Percentiles rank a stretch among this genome's conserved stretches.
Evolutionary conservation across 352 stramenopile genomes (phyloP).

Genomic region (Pythium chondricola): DNA sequence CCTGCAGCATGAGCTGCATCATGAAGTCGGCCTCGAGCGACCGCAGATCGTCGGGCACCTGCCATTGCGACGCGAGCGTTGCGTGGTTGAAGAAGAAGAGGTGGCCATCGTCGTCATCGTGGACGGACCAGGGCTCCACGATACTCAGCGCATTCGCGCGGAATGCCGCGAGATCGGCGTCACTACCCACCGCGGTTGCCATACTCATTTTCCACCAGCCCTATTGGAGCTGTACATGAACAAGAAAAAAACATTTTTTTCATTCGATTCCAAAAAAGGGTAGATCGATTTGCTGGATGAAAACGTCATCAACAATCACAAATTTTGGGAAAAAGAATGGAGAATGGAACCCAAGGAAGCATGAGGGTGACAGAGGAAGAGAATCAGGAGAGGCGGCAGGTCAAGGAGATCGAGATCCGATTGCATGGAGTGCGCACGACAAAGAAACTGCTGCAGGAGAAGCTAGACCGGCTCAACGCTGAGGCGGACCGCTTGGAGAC

Average conservation of each 20-base stretch:
- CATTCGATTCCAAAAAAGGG: neutral
- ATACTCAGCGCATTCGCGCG: conserved; percentile 54
- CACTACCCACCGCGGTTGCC: neutral
- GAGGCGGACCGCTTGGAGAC: conserved; percentile 15
- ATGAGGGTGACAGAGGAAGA: conserved; percentile 1
- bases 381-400: conserved; percentile 2
- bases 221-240: neutral
- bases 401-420: conserved; percentile 31
- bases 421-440: conserved; percentile 42
- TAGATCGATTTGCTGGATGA: neutral
- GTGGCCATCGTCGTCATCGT: conserved; percentile 62
- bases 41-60: conserved; percentile 36
- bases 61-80: conserved; percentile 48
- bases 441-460: conserved; percentile 29
- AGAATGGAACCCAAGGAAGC: neutral
- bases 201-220: neutral
- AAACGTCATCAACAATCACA: neutral
- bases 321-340: neutral
- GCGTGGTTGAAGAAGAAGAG: conserved; percentile 75
- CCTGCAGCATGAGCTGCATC: conserved; percentile 82
- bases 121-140: conserved; percentile 57
- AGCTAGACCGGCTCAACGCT: conserved; percentile 29
- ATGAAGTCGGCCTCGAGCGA: conserved; percentile 64
- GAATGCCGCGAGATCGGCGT: conserved; percentile 19
- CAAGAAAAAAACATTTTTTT: neutral